phyloP scores from a whole-genome alignment of 345 rosid genomes.

The Salix caprea region DNA sequence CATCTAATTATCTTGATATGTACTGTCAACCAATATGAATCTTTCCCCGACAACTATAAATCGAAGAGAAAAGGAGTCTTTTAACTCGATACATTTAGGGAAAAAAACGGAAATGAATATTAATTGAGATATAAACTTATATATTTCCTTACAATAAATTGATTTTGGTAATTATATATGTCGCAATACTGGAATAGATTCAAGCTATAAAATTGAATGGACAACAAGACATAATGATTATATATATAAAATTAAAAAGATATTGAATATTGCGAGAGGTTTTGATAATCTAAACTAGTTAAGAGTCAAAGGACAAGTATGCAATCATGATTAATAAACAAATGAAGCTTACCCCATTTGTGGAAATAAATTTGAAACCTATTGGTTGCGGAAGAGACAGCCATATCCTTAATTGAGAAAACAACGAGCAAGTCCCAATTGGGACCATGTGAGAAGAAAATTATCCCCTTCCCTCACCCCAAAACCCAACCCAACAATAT shows the following conservation, averaged over 20 bases:
- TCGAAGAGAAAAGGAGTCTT: too few relatives aligned
- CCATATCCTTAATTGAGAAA: neutral
- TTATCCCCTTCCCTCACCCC: too few relatives aligned
- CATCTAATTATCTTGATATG: too few relatives aligned
- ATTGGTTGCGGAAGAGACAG: neutral
- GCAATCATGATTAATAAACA: constrained; percentile 6
- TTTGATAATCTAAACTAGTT: neutral
- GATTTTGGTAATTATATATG: neutral
- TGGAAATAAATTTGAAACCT: neutral
- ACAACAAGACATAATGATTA: neutral
- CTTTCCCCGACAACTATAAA: too few relatives aligned
- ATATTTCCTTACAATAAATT: neutral
- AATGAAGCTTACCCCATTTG: neutral
- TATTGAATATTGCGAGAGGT: neutral
- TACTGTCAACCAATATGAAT: too few relatives aligned
- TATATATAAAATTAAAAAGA: neutral
- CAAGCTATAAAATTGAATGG: neutral
- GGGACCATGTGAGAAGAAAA: neutral
- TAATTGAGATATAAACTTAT: neutral
- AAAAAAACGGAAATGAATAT: too few relatives aligned
- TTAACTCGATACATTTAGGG: too few relatives aligned
- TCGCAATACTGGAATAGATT: neutral
- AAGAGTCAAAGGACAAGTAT: neutral
- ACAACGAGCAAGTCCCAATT: neutral
- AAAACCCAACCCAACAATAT: too few relatives aligned